Percentiles rank a stretch among this genome's conserved stretches.
Evolutionary conservation across 129 eudicot species (phyloP).

Genomic region (Ambrosia artemisiifolia): DNA sequence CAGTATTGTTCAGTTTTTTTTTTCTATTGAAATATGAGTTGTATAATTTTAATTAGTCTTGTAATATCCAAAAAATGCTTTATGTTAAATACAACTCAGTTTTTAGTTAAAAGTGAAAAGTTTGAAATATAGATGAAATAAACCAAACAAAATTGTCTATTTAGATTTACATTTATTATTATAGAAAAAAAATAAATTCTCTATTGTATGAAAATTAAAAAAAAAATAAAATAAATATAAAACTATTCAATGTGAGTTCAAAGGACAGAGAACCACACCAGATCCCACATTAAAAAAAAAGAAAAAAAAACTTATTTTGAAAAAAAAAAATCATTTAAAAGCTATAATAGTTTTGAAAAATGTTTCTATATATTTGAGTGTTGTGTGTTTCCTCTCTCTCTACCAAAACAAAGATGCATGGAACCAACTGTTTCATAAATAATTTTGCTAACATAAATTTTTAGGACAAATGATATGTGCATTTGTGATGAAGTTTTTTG

Average conservation of each 20-base stretch:
- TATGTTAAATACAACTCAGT: not conserved
- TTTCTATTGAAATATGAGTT: not conserved
- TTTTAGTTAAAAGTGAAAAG: not conserved
- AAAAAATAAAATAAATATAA: not conserved
- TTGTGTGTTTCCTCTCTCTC: not conserved
- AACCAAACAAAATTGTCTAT: too few species aligned
- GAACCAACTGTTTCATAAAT: not conserved
- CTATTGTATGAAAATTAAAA: not conserved
- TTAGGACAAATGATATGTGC: too few species aligned
- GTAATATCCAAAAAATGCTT: not conserved
- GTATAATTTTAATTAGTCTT: not conserved
- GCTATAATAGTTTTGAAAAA: not conserved
- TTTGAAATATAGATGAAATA: too few species aligned
- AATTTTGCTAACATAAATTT: not conserved
- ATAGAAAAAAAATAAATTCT: too few species aligned
- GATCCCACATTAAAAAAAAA: not conserved
- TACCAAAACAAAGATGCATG: conserved; percentile 9
- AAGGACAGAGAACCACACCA: not conserved
- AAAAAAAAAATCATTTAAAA: not conserved
- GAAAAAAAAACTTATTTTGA: not conserved
- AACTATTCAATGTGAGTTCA: not conserved
- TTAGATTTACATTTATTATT: too few species aligned
- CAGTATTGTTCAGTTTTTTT: too few species aligned
- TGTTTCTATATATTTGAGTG: conserved; percentile 9
- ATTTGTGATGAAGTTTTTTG: too few species aligned